phyloP scores from a whole-genome alignment of 176 grass and related monocot genomes.

The Aechmea fasciata region DNA sequence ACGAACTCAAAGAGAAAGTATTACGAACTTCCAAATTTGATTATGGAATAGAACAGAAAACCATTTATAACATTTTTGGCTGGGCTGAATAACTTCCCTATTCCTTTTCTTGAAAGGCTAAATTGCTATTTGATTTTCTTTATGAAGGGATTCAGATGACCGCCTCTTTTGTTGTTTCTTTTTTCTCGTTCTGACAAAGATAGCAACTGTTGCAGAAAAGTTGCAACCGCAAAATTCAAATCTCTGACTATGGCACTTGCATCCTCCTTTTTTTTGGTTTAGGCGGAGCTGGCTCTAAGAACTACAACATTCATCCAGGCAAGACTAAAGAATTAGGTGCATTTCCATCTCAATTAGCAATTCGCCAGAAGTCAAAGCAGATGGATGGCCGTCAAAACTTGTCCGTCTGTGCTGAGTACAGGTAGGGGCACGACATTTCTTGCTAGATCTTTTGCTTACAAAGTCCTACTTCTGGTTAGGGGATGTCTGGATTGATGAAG shows the following conservation, averaged over 20 bases:
- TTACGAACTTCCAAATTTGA: no score
- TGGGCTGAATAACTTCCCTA: no score
- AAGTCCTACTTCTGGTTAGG: background rate
- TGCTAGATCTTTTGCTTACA: background rate
- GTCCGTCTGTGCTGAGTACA: conserved; percentile 25
- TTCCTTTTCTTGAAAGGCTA: no score
- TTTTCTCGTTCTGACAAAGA: background rate
- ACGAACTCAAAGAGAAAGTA: no score
- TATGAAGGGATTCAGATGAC: no score
- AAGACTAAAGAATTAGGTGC: conserved; percentile 15
- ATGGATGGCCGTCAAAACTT: conserved; percentile 8
- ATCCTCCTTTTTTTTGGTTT: conserved; percentile 1
- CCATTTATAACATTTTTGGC: no score
- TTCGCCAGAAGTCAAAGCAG: conserved; percentile 21
- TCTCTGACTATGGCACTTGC: background rate
- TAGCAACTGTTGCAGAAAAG: background rate
- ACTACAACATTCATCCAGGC: conserved; percentile 5
- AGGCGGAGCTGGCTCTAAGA: conserved; percentile 25
- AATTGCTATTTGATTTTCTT: no score
- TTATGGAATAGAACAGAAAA: no score
- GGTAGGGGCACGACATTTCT: conserved; percentile 6
- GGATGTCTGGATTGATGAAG: background rate
- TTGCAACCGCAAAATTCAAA: background rate
- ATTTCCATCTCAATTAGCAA: conserved; percentile 14
- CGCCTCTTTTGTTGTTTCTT: background rate